A percentile compares a stretch with the other conserved stretches of the same genome.
Evolutionary conservation across 148 eudicot genomes (phyloP).

Genomic region (Rhododendron williamsianum): DNA sequence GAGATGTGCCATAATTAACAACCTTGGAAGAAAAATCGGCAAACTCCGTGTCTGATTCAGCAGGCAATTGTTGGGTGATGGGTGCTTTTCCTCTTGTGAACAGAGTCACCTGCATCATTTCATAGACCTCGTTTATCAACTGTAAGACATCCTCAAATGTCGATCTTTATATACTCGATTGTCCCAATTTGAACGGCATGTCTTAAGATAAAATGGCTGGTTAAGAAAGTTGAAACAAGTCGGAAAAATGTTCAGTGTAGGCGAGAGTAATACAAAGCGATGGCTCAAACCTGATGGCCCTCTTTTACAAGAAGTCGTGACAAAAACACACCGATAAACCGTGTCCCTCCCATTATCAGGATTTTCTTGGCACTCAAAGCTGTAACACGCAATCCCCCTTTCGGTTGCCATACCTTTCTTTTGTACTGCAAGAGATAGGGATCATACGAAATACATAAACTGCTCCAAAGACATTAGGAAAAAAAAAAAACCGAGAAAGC

Average conservation of each 20-base stretch:
- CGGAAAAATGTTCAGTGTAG: too few relatives aligned
- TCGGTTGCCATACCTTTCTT: constrained; percentile 64
- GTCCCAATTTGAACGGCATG: background rate
- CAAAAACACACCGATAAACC: constrained; percentile 88
- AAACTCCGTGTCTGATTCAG: constrained; percentile 75
- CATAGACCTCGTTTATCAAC: background rate
- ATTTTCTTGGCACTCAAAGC: constrained; percentile 86
- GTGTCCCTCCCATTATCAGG: constrained; percentile 94
- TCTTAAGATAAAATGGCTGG: background rate
- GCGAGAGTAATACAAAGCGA: background rate
- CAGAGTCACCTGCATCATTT: constrained; percentile 65
- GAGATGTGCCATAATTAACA: background rate
- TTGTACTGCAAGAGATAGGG: constrained; percentile 44
- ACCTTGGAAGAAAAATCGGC: constrained; percentile 83
- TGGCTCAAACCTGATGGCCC: constrained; percentile 70
- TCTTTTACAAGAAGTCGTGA: constrained; percentile 86
- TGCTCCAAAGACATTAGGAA: background rate
- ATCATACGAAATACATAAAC: background rate
- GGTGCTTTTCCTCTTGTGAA: constrained; percentile 97
- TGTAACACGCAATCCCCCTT: constrained; percentile 55
- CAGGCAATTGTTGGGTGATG: constrained; percentile 76
- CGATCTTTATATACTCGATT: background rate
- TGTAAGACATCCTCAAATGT: background rate
- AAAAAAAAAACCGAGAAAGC: background rate
- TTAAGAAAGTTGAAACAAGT: background rate